Base-by-base conservation (phyloP, 768 basidiomycete genomes). In the Pleurotus eryngii region DNA sequence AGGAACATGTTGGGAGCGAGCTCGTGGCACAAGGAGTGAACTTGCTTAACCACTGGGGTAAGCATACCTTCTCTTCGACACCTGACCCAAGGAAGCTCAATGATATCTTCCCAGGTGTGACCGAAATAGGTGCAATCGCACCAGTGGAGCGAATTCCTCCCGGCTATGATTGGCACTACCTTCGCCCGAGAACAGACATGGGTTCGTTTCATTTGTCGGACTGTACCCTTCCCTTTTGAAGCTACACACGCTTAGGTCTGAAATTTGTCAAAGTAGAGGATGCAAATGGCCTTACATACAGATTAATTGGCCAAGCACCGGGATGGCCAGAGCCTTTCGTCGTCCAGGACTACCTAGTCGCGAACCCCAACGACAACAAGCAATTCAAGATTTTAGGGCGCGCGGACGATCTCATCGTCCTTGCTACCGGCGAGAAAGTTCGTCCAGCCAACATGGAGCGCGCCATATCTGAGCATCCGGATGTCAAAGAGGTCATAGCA, bases 351-450 rank as follows among this genome's bases (percentile, higher is more conserved):
- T 68, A 73, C n/a, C 67, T 78, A 2, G 60, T 66, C 2, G 56
- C 60, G 3, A 65, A 77, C 45, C 75, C 77, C 0, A 30, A 49
- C 1, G 64, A 70, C 49, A 57, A 59, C 18, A 65, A 60, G 24
- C 73, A 76, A 46, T 70, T 69, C 60, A 66, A 62, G 17, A 72
- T 78, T 30, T 62, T 72, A 26, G 75, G 74, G 4, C 70, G 76
- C 15, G 67, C 70, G 3, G 76, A 78, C 55, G 75, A 78, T 50
- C 67, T 78, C 18, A 57, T 79, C 8, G 75, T 79, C 37, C 69
- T 79, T 12, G 70, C 72, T 5, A 78, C 72, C 0, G 77, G 77
- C 8, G 77, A 78, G 60, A 78, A 78, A 61, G 65, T 77, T 15
- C 65, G 68, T 1, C 74, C 76, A 17, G 62, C 70, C 3, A 64